A percentile compares a stretch with the other conserved stretches of the same genome.
phyloP scores from a whole-genome alignment of 805 yeast species.

The Yarrowia keelungensis region DNA sequence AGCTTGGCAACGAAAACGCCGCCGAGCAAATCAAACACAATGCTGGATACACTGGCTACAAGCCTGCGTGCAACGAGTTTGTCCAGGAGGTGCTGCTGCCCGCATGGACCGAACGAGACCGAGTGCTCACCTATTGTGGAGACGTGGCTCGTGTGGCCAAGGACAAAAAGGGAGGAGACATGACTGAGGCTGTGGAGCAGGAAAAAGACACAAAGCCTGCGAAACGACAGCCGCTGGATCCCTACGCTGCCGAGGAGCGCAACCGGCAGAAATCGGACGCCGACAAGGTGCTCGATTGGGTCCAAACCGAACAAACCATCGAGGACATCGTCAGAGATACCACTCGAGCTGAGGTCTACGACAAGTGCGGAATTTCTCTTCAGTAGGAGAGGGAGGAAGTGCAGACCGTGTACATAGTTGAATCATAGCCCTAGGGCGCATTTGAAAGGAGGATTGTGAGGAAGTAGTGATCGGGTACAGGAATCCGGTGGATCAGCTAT shows the following conservation, averaged over 20 bases:
- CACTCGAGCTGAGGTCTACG: conserved; percentile 15
- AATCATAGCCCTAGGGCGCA: no score
- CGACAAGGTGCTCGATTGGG: conserved; percentile 26
- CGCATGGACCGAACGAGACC: conserved; percentile 33
- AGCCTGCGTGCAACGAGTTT: conserved; percentile 35
- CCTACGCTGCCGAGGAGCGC: conserved; percentile 11
- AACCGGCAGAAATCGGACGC: conserved; percentile 4
- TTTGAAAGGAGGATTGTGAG: no score
- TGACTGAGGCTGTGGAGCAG: neutral
- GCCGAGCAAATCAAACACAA: conserved; percentile 27
- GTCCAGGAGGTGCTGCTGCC: conserved; percentile 31
- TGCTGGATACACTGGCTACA: conserved; percentile 12
- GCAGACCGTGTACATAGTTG: neutral
- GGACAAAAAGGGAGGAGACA: conserved; percentile 14
- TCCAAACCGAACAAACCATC: conserved; percentile 19
- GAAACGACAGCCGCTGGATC: conserved; percentile 19
- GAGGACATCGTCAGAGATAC: conserved; percentile 31
- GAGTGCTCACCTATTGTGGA: conserved; percentile 25
- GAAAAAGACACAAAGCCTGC: neutral
- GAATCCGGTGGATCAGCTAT: no score
- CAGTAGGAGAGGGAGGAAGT: neutral
- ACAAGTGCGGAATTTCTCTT: conserved; percentile 29
- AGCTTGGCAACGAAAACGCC: conserved; percentile 25
- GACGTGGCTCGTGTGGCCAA: conserved; percentile 30
- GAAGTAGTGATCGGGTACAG: no score